These are phyloP conservation scores for Penicillium taxi DNA, from an alignment of 495 filamentous ascomycete species.

Conservation along the genomic window DNA sequence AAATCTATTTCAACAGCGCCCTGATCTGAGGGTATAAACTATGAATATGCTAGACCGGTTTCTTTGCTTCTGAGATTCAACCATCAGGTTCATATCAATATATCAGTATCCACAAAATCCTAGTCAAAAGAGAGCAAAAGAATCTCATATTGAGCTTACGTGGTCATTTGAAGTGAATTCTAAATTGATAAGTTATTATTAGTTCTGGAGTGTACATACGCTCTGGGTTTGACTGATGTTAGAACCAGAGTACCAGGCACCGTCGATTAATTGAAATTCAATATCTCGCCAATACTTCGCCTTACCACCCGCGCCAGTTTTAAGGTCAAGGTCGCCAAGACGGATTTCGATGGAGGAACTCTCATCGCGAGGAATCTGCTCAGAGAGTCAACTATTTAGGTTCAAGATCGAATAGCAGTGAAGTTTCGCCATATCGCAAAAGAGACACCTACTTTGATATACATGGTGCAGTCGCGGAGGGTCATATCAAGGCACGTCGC, in stretches of 20 bases:
- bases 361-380: conserved; percentile 23
- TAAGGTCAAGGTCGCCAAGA: conserved; percentile 82
- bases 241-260: conserved; percentile 63
- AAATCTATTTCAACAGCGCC: conserved; percentile 44
- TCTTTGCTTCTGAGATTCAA: no score
- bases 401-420: background rate
- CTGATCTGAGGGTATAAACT: conserved; percentile 17
- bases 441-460: conserved; percentile 53
- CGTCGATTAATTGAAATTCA: conserved; percentile 55
- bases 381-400: background rate
- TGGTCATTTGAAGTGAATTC: no score
- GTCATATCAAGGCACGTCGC: conserved; percentile 65
- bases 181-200: no score
- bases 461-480: conserved; percentile 79
- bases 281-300: conserved; percentile 60
- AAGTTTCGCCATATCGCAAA: background rate
- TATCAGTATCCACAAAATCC: no score
- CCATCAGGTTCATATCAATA: no score
- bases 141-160: no score
- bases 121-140: no score
- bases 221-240: conserved; percentile 20
- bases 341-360: conserved; percentile 55
- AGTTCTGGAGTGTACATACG: conserved; percentile 29
- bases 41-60: no score
- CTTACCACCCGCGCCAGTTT: conserved; percentile 62